Evolutionary conservation across 1,284 basidiomycete genomes (phyloP).

Genomic region (Meripilus lineatus): DNA sequence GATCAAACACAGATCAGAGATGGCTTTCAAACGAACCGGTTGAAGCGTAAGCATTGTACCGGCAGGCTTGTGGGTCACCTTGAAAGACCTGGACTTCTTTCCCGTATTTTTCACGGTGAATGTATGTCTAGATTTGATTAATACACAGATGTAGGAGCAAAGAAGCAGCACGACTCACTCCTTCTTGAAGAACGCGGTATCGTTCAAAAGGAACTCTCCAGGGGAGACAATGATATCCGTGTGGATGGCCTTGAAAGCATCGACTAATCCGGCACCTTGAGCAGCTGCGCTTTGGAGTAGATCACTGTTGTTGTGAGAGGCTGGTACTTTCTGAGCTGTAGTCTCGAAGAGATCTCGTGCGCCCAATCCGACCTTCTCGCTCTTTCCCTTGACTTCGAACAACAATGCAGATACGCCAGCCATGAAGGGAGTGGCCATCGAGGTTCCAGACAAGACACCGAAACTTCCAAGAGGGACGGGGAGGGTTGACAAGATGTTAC

Average conservation of each 20-base stretch:
- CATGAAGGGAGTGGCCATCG: constrained; percentile 47
- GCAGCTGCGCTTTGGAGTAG: constrained; percentile 56
- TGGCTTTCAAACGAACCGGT: constrained; percentile 19
- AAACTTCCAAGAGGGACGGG: constrained; percentile 41
- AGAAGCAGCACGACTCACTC: constrained; percentile 29
- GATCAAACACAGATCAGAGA: neutral
- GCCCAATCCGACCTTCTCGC: constrained; percentile 24
- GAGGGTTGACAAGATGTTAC: constrained; percentile 55
- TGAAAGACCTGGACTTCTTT: constrained; percentile 35
- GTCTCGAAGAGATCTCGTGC: constrained; percentile 50
- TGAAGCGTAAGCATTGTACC: constrained; percentile 46
- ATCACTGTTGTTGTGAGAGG: constrained; percentile 38
- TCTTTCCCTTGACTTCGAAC: constrained; percentile 48
- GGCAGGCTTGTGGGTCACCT: constrained; percentile 46
- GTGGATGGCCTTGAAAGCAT: constrained; percentile 59
- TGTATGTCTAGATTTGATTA: constrained; percentile 32
- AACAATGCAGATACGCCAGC: constrained; percentile 65
- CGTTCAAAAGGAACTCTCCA: constrained; percentile 61
- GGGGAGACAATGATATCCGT: constrained; percentile 52
- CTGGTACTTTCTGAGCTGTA: constrained; percentile 45
- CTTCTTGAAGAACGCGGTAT: constrained; percentile 50
- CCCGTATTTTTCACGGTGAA: constrained; percentile 47
- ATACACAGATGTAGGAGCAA: constrained; percentile 4
- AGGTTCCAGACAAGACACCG: constrained; percentile 39
- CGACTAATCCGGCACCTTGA: constrained; percentile 64